Evolutionary conservation across 768 basidiomycete genomes (phyloP).

Genomic region (Russula vinacea): DNA sequence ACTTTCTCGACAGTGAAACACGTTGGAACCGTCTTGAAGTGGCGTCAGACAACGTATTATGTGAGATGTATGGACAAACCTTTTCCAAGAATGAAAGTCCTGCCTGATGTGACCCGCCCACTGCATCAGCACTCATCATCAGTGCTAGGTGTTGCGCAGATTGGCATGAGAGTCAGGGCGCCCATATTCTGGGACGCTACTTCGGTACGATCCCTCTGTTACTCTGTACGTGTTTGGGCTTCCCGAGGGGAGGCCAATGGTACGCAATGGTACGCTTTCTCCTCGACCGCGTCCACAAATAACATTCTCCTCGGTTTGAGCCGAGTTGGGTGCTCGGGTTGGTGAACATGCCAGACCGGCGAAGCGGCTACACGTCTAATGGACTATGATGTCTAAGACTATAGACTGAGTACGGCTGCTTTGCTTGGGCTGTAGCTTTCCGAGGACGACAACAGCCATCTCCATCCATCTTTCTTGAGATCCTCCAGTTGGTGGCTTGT

Average conservation of each 20-base stretch:
- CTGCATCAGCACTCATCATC: conserved; percentile 25
- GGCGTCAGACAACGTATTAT: conserved; percentile 18
- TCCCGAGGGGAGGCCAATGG: conserved; percentile 65
- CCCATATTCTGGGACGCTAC: too few relatives aligned
- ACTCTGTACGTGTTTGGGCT: too few relatives aligned
- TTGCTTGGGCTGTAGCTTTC: conserved; percentile 42
- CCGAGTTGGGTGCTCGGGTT: too few relatives aligned
- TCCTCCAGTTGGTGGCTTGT: conserved; percentile 53
- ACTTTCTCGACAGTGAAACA: too few relatives aligned
- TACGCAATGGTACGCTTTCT: too few relatives aligned
- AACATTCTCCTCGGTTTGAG: conserved; percentile 38
- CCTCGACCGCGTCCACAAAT: too few relatives aligned
- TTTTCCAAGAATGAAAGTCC: conserved; percentile 70
- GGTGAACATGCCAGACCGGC: conserved; percentile 1
- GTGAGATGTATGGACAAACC: conserved; percentile 41
- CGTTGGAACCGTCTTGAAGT: conserved; percentile 55
- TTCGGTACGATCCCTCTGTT: conserved; percentile 50
- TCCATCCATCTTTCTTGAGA: conserved; percentile 72
- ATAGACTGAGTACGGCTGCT: conserved; percentile 8
- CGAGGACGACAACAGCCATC: conserved; percentile 58
- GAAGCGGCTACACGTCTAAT: background rate
- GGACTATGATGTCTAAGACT: conserved; percentile 20
- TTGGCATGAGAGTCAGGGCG: conserved; percentile 22
- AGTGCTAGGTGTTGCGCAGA: conserved; percentile 53
- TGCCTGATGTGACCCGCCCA: conserved; percentile 38